These are phyloP conservation scores for Zangia roseola DNA, from an alignment of 768 basidiomycete species.

Conservation along the genomic window DNA sequence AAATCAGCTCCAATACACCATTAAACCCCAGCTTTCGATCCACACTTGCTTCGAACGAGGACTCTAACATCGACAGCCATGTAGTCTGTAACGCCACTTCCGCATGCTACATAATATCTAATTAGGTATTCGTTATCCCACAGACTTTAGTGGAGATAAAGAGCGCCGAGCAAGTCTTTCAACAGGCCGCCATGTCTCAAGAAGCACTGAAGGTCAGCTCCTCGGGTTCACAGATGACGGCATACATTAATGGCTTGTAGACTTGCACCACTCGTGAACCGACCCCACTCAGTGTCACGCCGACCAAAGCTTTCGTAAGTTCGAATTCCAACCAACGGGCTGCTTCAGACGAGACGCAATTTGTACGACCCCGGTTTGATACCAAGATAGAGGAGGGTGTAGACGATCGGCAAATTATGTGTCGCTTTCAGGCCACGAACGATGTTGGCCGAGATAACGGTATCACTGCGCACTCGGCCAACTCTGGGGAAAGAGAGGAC, in stretches of 20 bases:
- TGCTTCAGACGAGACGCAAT: neutral
- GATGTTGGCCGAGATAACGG: neutral
- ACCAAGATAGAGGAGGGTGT: slow-evolving; percentile 1
- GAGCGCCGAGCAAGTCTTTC: neutral
- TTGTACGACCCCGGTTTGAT: neutral
- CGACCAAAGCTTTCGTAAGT: slow-evolving; percentile 31
- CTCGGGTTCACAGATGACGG: neutral
- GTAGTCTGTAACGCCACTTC: slow-evolving; percentile 8
- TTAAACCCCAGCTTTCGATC: neutral
- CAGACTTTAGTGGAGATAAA: neutral
- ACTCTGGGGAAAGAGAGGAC: slow-evolving; percentile 3
- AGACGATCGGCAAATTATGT: neutral
- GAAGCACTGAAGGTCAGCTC: slow-evolving; percentile 14
- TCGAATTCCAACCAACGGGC: slow-evolving; percentile 14
- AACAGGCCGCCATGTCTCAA: neutral
- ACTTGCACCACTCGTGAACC: neutral
- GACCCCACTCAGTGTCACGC: slow-evolving; percentile 11
- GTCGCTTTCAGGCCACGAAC: neutral
- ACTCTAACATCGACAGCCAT: neutral
- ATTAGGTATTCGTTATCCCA: neutral
- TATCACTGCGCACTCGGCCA: slow-evolving; percentile 1
- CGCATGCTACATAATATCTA: neutral
- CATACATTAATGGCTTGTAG: slow-evolving; percentile 7
- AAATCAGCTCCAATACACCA: neutral
- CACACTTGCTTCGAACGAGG: neutral